phyloP scores from a whole-genome alignment of 805 yeast species.

The Metschnikowia amazonensis region DNA sequence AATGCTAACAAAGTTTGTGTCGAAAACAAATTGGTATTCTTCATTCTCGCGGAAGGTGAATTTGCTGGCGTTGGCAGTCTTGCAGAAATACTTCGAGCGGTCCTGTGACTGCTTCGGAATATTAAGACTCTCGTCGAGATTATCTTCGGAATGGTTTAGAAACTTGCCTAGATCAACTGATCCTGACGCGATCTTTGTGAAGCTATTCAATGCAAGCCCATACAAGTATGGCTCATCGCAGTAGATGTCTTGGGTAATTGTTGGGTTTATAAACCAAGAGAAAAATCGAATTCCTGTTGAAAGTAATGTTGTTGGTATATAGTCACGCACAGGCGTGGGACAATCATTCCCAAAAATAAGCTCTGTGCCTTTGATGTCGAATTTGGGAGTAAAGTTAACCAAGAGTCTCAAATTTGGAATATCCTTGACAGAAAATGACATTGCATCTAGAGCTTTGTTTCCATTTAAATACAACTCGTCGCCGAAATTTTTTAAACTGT shows the following conservation, averaged over 20 bases:
- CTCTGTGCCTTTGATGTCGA: constrained; percentile 46
- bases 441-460: constrained; percentile 1
- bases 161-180: constrained; percentile 10
- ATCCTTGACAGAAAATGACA: not conserved
- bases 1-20: constrained; percentile 50
- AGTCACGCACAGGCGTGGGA: constrained; percentile 52
- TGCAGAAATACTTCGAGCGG: constrained; percentile 45
- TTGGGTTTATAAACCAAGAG: constrained; percentile 57
- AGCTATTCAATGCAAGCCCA: constrained; percentile 57
- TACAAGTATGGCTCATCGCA: constrained; percentile 59
- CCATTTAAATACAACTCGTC: constrained; percentile 27
- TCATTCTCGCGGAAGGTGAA: constrained; percentile 38
- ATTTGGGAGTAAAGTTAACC: constrained; percentile 41
- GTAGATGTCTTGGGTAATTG: constrained; percentile 59
- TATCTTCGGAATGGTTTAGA: constrained; percentile 17
- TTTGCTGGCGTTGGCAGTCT: constrained; percentile 31
- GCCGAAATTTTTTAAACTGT: constrained; percentile 30
- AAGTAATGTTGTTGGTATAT: constrained; percentile 49
- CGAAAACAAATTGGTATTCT: constrained; percentile 49
- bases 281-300: constrained; percentile 53
- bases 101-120: constrained; percentile 19
- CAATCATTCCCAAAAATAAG: constrained; percentile 69
- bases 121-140: constrained; percentile 29
- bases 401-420: constrained; percentile 32
- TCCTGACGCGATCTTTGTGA: constrained; percentile 42